Percentiles rank a stretch among this genome's conserved stretches.
Conservation (phyloP, 768 basidiomycete genomes). For the Crucibulum laeve region DNA sequence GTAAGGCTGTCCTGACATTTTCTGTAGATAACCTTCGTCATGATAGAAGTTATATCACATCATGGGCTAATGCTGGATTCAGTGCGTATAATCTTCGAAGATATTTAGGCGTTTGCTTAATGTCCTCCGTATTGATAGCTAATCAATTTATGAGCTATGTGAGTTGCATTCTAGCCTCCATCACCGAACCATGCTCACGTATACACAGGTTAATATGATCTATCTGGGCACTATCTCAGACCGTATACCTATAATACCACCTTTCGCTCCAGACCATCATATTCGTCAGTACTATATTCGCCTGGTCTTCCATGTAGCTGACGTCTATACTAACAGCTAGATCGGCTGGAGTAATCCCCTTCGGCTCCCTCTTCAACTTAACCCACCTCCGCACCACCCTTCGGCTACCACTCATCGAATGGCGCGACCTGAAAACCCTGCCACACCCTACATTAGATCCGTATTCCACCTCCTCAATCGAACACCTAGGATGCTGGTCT, state of each 20-base stretch:
- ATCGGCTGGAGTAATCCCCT: constrained; percentile 27
- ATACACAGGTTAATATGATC: constrained; percentile 43
- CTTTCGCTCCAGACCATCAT: constrained; percentile 38
- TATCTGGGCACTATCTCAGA: constrained; percentile 41
- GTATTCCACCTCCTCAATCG: constrained; percentile 11
- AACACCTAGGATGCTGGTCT: constrained; percentile 29
- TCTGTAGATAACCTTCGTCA: constrained; percentile 18
- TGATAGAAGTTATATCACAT: constrained; percentile 49
- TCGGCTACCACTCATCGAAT: constrained; percentile 39
- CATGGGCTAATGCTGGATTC: constrained; percentile 54
- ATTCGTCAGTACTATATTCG: constrained; percentile 20
- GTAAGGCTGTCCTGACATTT: background rate
- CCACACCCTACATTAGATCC: constrained; percentile 12
- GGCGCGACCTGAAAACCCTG: constrained; percentile 40
- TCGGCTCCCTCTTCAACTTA: constrained; percentile 43
- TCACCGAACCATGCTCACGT: background rate
- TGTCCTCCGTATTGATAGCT: too few relatives aligned
- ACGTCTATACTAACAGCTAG: constrained; percentile 14
- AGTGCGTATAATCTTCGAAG: constrained; percentile 25
- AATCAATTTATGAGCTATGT: constrained; percentile 25
- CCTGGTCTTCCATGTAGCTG: background rate
- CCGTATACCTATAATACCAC: constrained; percentile 43
- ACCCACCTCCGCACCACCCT: constrained; percentile 28
- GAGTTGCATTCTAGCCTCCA: background rate
- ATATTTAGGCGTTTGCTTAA: background rate